These are phyloP conservation scores for Flaveria brownii DNA, from an alignment of 129 eudicot genomes.

Conservation along the genomic window DNA sequence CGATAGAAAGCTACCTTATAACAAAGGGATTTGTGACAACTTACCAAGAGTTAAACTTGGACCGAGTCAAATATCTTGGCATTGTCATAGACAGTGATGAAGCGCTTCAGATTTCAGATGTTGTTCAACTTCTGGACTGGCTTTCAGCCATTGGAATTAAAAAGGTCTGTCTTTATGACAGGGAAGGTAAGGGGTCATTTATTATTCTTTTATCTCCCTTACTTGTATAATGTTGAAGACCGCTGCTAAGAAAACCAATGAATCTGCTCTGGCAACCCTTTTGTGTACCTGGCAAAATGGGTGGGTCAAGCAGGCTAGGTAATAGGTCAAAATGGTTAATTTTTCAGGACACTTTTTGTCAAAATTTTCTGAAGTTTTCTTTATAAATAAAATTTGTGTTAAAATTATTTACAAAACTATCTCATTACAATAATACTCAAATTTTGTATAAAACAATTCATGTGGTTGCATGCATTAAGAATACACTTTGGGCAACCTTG, in stretches of 20 bases:
- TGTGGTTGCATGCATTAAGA: neutral
- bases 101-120: slow-evolving; percentile 57
- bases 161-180: slow-evolving; percentile 74
- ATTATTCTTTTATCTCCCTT: neutral
- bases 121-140: slow-evolving; percentile 68
- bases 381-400: neutral
- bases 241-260: neutral
- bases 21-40: slow-evolving; percentile 47
- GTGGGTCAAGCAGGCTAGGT: neutral
- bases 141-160: slow-evolving; percentile 64
- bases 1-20: slow-evolving; percentile 66
- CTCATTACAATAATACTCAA: neutral
- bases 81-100: slow-evolving; percentile 87
- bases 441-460: neutral
- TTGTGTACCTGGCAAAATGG: neutral
- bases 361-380: neutral
- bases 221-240: neutral
- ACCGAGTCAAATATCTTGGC: slow-evolving; percentile 65
- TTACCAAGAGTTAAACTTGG: slow-evolving; percentile 50
- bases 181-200: slow-evolving; percentile 55
- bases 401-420: neutral
- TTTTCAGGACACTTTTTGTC: neutral
- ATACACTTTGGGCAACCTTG: neutral
- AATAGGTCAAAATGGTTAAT: too few species aligned
- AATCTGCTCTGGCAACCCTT: slow-evolving; percentile 13